phyloP scores from a whole-genome alignment of 306 rosid genomes.

The Dalbergia cochinchinensis region DNA sequence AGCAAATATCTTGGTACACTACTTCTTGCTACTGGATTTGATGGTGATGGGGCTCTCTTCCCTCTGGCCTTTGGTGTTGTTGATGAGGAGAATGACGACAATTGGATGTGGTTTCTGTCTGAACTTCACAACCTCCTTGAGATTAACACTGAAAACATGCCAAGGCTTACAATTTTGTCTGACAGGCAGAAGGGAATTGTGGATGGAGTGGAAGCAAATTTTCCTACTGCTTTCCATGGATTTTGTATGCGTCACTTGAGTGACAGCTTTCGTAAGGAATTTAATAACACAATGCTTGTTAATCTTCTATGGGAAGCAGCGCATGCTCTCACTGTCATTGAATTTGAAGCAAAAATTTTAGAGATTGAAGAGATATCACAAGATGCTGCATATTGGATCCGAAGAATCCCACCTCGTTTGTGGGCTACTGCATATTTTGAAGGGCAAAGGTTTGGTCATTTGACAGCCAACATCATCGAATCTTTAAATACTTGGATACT shows the following conservation, averaged over 20 bases:
- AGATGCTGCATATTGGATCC: conserved; percentile 88
- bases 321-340: conserved; percentile 76
- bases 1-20: conserved; percentile 86
- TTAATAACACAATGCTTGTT: conserved; percentile 73
- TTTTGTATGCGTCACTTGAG: conserved; percentile 90
- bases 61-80: conserved; percentile 92
- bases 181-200: conserved; percentile 85
- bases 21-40: conserved; percentile 83
- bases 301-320: conserved; percentile 90
- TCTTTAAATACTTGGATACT: conserved; percentile 77
- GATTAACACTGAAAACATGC: conserved; percentile 89
- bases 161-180: conserved; percentile 87
- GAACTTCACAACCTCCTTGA: conserved; percentile 86
- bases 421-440: conserved; percentile 94
- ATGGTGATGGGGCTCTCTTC: conserved; percentile 85
- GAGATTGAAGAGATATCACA: conserved; percentile 85
- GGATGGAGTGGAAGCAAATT: conserved; percentile 82
- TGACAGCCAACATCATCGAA: conserved; percentile 80
- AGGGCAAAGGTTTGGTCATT: conserved; percentile 82
- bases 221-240: conserved; percentile 91
- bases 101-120: conserved; percentile 93
- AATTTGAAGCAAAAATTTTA: conserved; percentile 73
- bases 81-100: conserved; percentile 87
- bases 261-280: conserved; percentile 89
- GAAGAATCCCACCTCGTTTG: conserved; percentile 75